Percentiles rank a stretch among this genome's conserved stretches.
Conservation (phyloP, 805 yeast species). For the Candida hungchunana region DNA sequence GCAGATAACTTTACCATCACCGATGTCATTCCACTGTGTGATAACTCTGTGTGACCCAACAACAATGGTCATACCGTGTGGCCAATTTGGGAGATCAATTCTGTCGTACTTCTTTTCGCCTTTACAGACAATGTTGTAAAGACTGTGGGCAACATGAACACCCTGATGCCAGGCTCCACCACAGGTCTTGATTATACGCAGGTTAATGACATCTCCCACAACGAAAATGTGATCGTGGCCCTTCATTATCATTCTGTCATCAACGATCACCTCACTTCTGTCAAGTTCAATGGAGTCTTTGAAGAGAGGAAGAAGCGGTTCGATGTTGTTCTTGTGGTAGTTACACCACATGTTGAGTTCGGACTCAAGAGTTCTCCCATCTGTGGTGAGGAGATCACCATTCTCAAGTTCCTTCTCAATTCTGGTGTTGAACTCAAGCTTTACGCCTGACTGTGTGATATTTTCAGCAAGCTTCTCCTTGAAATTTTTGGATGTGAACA, state of each 20-base stretch:
- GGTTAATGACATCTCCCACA: conserved; percentile 34
- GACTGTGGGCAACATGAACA: conserved; percentile 16
- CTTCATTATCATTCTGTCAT: conserved; percentile 25
- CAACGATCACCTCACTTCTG: conserved; percentile 24
- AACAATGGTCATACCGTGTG: conserved; percentile 26
- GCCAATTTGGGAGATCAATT: conserved; percentile 18
- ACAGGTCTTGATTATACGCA: conserved; percentile 37
- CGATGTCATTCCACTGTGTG: conserved; percentile 23
- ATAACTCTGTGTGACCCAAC: conserved; percentile 21
- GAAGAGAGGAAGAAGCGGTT: conserved; percentile 24
- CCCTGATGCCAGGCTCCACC: conserved; percentile 35
- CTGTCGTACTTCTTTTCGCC: conserved; percentile 12
- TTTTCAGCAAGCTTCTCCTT: conserved; percentile 13
- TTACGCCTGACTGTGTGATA: conserved; percentile 23
- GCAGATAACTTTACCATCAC: conserved; percentile 27
- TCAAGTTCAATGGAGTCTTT: conserved; percentile 22
- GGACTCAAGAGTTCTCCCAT: conserved; percentile 26
- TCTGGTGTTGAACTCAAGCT: conserved; percentile 29
- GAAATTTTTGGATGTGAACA: conserved; percentile 22
- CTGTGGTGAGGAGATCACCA: conserved; percentile 23
- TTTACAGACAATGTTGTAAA: conserved; percentile 16
- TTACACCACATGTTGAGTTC: conserved; percentile 37
- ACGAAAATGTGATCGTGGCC: conserved; percentile 30
- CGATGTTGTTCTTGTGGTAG: conserved; percentile 32
- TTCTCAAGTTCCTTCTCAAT: conserved; percentile 26